These are phyloP conservation scores for Trichocladium uniseriatum DNA, from an alignment of 495 filamentous ascomycete genomes.

Conservation along the genomic window DNA sequence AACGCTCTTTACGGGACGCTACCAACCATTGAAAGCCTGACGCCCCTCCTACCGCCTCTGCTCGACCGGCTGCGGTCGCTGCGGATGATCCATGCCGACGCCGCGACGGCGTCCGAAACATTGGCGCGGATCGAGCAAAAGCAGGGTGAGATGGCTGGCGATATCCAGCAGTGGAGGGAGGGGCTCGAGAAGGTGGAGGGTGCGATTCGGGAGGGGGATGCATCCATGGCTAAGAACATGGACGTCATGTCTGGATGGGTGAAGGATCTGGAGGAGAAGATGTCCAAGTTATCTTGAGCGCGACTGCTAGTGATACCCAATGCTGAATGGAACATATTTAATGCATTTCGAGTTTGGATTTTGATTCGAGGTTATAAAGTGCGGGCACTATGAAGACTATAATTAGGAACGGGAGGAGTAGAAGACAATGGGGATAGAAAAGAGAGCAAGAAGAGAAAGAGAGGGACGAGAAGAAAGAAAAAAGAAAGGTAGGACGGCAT, in stretches of 20 bases:
- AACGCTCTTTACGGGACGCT: slow-evolving; percentile 87
- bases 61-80: slow-evolving; percentile 79
- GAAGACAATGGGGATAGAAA: too few relatives aligned
- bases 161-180: slow-evolving; percentile 80
- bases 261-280: slow-evolving; percentile 69
- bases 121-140: slow-evolving; percentile 66
- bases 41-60: slow-evolving; percentile 75
- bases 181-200: slow-evolving; percentile 70
- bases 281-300: slow-evolving; percentile 45
- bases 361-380: too few relatives aligned
- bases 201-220: slow-evolving; percentile 58
- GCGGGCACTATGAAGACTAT: too few relatives aligned
- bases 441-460: too few relatives aligned
- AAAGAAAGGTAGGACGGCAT: too few relatives aligned
- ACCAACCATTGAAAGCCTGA: slow-evolving; percentile 77
- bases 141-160: slow-evolving; percentile 72
- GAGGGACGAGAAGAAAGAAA: too few relatives aligned
- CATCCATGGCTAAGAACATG: slow-evolving; percentile 65
- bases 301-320: slow-evolving; percentile 22
- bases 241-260: slow-evolving; percentile 81
- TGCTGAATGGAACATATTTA: neutral
- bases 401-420: too few relatives aligned
- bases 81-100: slow-evolving; percentile 74
- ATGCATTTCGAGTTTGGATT: too few relatives aligned
- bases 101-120: slow-evolving; percentile 72